These are phyloP conservation scores for Eucalyptus curtisii DNA, from an alignment of 345 rosid species.

Conservation along the genomic window DNA sequence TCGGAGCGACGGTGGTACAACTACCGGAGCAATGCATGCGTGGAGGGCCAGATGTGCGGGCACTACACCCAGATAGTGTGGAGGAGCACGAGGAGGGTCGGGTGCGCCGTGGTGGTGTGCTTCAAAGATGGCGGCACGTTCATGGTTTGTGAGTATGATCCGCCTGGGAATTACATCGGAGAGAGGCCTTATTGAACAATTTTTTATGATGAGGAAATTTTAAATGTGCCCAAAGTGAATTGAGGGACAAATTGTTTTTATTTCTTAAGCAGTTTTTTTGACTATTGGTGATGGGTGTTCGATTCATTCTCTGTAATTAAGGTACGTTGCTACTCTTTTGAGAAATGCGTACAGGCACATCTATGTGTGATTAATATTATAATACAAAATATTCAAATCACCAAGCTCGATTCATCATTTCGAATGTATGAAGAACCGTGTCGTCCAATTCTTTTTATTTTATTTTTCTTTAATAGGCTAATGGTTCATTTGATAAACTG, in stretches of 20 bases:
- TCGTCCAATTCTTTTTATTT: background rate
- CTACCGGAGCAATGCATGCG: constrained; percentile 49
- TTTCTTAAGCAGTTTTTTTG: background rate
- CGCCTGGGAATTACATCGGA: constrained; percentile 88
- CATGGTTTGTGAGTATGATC: constrained; percentile 90
- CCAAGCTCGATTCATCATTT: background rate
- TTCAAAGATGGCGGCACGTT: constrained; percentile 48
- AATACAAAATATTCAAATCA: background rate
- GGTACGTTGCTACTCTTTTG: background rate
- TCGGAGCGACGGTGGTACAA: constrained; percentile 48
- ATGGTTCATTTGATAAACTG: background rate
- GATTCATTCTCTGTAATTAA: background rate
- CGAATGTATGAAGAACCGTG: background rate
- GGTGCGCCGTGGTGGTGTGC: constrained; percentile 62
- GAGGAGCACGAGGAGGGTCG: constrained; percentile 45
- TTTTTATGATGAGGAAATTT: background rate
- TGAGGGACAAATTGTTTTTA: background rate
- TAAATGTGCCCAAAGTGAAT: background rate
- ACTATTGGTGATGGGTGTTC: background rate
- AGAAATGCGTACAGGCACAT: background rate
- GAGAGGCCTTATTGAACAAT: constrained; percentile 61
- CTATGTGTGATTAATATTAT: background rate
- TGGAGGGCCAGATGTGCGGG: constrained; percentile 49
- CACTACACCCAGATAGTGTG: constrained; percentile 92
- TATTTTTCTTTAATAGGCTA: background rate